Conservation (phyloP, 192 early-diverging fungal species). For the Thamnidium elegans region DNA sequence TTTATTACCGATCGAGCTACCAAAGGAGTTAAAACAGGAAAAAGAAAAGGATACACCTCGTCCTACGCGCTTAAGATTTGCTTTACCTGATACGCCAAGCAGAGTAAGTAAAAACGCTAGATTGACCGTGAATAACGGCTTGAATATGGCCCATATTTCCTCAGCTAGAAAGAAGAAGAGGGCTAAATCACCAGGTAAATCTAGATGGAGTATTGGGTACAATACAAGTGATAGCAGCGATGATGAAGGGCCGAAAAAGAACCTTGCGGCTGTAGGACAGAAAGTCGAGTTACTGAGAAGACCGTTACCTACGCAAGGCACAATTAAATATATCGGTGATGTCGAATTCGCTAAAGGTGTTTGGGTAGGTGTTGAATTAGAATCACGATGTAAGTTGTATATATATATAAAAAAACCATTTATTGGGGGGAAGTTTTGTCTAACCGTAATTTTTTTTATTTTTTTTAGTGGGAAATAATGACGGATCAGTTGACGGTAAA, state of each 20-base stretch:
- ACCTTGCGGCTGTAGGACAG: conserved; percentile 13
- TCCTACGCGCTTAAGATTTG: conserved; percentile 29
- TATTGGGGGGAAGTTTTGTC: background rate
- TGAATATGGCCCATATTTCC: background rate
- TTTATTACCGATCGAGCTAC: conserved; percentile 21
- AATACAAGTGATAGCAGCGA: conserved; percentile 27
- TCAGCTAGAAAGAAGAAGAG: background rate
- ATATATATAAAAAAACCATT: background rate
- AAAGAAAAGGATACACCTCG: conserved; percentile 11
- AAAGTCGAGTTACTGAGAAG: conserved; percentile 30
- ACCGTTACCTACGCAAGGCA: conserved; percentile 32
- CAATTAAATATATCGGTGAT: conserved; percentile 30
- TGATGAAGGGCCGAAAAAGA: conserved; percentile 17
- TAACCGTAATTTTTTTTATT: background rate
- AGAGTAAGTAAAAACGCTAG: conserved; percentile 15
- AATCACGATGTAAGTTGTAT: conserved; percentile 31
- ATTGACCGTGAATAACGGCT: background rate
- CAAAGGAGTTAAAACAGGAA: background rate
- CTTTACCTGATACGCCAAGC: conserved; percentile 27
- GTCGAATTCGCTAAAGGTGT: conserved; percentile 24
- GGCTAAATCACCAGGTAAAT: conserved; percentile 19
- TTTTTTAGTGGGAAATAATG: conserved; percentile 22
- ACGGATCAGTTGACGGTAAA: conserved; percentile 28
- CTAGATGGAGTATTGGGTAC: conserved; percentile 19
- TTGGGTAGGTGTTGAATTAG: conserved; percentile 37